Conservation (phyloP, 73 alveolate genomes). For the Paramecium pentaurelia region DNA sequence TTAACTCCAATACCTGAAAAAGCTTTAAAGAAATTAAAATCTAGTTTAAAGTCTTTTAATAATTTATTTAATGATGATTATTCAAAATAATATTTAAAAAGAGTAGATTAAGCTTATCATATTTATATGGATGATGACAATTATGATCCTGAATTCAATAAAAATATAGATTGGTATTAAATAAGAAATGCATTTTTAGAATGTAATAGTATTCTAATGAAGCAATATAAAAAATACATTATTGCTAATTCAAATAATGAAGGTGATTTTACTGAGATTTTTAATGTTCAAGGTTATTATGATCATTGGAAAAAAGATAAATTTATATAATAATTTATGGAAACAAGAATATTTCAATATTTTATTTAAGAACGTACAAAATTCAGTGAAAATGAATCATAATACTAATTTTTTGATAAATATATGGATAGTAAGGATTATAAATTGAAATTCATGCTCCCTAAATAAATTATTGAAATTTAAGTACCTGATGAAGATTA, state of each 20-base stretch:
- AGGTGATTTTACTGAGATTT: conserved; percentile 36
- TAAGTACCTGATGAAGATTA: conserved; percentile 11
- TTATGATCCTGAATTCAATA: conserved; percentile 28
- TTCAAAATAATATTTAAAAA: not conserved
- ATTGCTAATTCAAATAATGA: not conserved
- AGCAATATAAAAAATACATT: conserved; percentile 43
- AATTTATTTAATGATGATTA: conserved; percentile 23
- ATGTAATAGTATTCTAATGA: conserved; percentile 28
- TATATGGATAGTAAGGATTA: not conserved
- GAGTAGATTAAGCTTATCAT: conserved; percentile 43
- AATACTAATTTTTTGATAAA: conserved; percentile 51
- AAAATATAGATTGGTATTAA: not conserved
- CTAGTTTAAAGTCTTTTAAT: not conserved
- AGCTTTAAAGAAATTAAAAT: conserved; percentile 6
- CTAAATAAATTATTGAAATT: not conserved
- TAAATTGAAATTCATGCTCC: not conserved
- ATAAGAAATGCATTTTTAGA: conserved; percentile 60
- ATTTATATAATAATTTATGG: conserved; percentile 44
- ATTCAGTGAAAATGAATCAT: conserved; percentile 10
- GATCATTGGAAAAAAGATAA: conserved; percentile 35
- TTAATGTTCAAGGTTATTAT: conserved; percentile 36
- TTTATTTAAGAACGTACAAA: conserved; percentile 35
- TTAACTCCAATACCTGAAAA: conserved; percentile 51
- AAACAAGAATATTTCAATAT: conserved; percentile 52
- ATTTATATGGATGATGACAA: not conserved